Conservation (phyloP, 1,139 yeast species). For the Petasospora fabianii region DNA sequence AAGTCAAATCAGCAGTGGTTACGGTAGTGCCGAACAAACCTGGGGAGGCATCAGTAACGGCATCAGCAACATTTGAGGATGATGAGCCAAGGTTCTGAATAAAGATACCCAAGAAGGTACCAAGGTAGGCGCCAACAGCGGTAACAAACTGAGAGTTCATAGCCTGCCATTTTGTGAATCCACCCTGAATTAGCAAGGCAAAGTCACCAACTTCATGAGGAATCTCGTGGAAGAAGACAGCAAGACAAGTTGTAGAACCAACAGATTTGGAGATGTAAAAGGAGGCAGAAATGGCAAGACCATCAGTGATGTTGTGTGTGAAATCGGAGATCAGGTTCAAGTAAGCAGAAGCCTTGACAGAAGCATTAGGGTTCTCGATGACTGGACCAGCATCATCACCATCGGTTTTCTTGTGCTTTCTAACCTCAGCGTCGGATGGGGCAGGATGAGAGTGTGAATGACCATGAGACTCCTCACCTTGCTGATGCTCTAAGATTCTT, state of each 20-base stretch:
- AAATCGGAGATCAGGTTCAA: slow-evolving; percentile 62
- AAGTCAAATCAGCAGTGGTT: slow-evolving; percentile 45
- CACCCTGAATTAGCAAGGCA: slow-evolving; percentile 62
- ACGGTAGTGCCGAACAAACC: slow-evolving; percentile 51
- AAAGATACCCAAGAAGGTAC: slow-evolving; percentile 57
- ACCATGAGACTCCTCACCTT: slow-evolving; percentile 36
- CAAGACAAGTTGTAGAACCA: slow-evolving; percentile 62
- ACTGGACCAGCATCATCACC: slow-evolving; percentile 28
- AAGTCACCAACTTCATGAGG: slow-evolving; percentile 78
- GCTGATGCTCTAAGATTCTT: slow-evolving; percentile 44
- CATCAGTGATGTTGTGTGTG: slow-evolving; percentile 68
- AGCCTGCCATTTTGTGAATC: slow-evolving; percentile 58
- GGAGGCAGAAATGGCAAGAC: slow-evolving; percentile 63
- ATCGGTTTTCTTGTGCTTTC: slow-evolving; percentile 24
- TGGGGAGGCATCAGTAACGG: slow-evolving; percentile 23
- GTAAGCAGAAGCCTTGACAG: slow-evolving; percentile 49
- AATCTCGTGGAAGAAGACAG: slow-evolving; percentile 66
- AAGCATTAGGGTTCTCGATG: slow-evolving; percentile 31
- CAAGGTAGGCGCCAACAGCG: slow-evolving; percentile 57
- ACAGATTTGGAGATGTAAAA: slow-evolving; percentile 52
- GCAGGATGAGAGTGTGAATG: slow-evolving; percentile 37
- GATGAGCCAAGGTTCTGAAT: slow-evolving; percentile 36
- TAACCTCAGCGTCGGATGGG: slow-evolving; percentile 23
- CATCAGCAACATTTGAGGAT: slow-evolving; percentile 1
- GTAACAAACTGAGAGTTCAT: slow-evolving; percentile 60